phyloP scores from a whole-genome alignment of 1,139 yeast species.

The Magnusiomyces magnusii region DNA sequence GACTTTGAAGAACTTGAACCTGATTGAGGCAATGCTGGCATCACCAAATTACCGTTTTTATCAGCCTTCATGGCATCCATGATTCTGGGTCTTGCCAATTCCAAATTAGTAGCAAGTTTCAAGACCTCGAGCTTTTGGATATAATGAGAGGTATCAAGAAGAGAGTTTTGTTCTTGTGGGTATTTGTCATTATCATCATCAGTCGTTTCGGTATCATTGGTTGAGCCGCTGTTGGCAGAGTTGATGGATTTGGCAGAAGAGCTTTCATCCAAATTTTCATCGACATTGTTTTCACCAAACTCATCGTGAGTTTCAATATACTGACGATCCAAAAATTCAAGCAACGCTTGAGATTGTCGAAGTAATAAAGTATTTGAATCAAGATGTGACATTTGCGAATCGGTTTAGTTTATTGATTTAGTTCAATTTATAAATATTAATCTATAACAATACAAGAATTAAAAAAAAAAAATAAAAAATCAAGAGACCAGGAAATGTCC shows the following conservation, averaged over 20 bases:
- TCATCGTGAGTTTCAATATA: neutral
- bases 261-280: neutral
- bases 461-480: too few relatives aligned
- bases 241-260: neutral
- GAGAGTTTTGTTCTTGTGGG: too few relatives aligned
- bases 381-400: neutral
- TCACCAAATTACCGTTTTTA: neutral
- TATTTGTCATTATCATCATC: too few relatives aligned
- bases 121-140: constrained; percentile 4
- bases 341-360: constrained; percentile 1
- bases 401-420: neutral
- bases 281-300: too few relatives aligned
- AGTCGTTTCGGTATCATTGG: too few relatives aligned
- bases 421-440: too few relatives aligned
- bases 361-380: neutral
- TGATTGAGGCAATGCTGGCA: neutral
- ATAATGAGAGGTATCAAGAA: neutral
- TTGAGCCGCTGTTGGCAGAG: neutral
- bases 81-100: neutral
- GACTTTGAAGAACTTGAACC: neutral
- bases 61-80: neutral
- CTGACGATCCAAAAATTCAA: neutral
- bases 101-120: constrained; percentile 5
- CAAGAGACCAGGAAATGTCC: too few relatives aligned
- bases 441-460: too few relatives aligned